Conservation (phyloP, 2,329 filamentous ascomycete genomes). For the Talaromyces sp. region DNA sequence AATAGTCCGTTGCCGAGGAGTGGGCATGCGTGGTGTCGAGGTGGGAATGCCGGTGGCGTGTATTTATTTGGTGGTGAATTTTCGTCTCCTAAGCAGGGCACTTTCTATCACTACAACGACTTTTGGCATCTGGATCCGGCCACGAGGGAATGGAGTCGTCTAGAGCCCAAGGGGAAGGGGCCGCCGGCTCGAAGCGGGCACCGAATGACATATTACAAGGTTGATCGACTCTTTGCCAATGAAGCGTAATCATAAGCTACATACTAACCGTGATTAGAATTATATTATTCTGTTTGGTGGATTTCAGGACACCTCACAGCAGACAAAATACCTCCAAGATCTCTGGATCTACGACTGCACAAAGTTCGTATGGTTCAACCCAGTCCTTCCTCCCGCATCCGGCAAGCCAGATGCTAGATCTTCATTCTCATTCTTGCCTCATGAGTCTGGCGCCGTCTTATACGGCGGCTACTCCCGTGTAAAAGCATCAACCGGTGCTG, state of each 20-base stretch:
- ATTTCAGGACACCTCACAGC: constrained; percentile 93
- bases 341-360: constrained; percentile 93
- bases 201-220: constrained; percentile 92
- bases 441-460: constrained; percentile 83
- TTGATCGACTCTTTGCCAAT: constrained; percentile 11
- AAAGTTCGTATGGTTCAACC: constrained; percentile 79
- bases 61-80: constrained; percentile 88
- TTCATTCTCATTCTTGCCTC: constrained; percentile 86
- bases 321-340: constrained; percentile 90
- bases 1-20: constrained; percentile 88
- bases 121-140: constrained; percentile 90
- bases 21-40: constrained; percentile 92
- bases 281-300: constrained; percentile 95
- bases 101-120: constrained; percentile 98
- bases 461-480: constrained; percentile 93
- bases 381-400: constrained; percentile 69
- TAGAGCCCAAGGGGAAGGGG: constrained; percentile 70
- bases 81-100: constrained; percentile 92
- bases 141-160: constrained; percentile 82
- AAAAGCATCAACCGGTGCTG: constrained; percentile 60
- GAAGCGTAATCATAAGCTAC: too few species aligned
- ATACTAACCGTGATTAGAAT: constrained; percentile 47
- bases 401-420: constrained; percentile 87
- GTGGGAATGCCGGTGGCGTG: constrained; percentile 77
- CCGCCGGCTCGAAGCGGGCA: constrained; percentile 87